Evolutionary conservation across 352 stramenopile genomes (phyloP), one percentile per base, ranked within the genome.

Genomic region (Globisporangium spiculum): DNA sequence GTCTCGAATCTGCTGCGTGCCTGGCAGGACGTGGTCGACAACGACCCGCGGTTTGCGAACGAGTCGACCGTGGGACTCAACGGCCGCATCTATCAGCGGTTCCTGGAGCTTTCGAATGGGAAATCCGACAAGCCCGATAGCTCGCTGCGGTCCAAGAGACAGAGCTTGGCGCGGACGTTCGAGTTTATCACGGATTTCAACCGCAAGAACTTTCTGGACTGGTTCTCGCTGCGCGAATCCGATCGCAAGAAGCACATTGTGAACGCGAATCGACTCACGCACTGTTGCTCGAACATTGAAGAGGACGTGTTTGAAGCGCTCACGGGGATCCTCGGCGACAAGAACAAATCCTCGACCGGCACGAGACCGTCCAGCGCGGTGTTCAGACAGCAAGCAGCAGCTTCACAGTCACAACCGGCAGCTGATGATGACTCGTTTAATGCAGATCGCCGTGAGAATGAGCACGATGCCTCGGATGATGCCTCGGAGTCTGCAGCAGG

Each of bases 181-280:
- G 56, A 69, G 56, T 64, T 69, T 20, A 69, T 69, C 46, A 27
- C 30, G 30, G 65, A 69, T 26, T 69, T 65, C 44, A 69, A 69
- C 26, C 65, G 65, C 7, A 63, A 69, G 56, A 63, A 69, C 56
- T 67, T 67, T 34, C 9, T 67, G 4, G 65, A 54, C 36, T 69
- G 65, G 65, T 69, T 69, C 46, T 69, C 65, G 46, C 41, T 69
- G 30, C 52, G 58, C 7, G 65, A 65, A 46, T 63, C 48, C 14
- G 65, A 69, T n/a, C 65, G 56, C 44, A 69, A 69, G 57, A 69
- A 69, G 58, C 58, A 65, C 44, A 65, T 69, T 18, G 48, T 60
- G 50, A 65, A 59, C 22, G 56, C 58, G 44, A 69, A 69, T 32
- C 32, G 58, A 14, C 38, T 41, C 10, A 60, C 41, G 22, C 65